A percentile compares a stretch with the other conserved stretches of the same genome.
phyloP scores from a whole-genome alignment of 2,329 filamentous ascomycete species.

The Hymenoscyphus scutula region DNA sequence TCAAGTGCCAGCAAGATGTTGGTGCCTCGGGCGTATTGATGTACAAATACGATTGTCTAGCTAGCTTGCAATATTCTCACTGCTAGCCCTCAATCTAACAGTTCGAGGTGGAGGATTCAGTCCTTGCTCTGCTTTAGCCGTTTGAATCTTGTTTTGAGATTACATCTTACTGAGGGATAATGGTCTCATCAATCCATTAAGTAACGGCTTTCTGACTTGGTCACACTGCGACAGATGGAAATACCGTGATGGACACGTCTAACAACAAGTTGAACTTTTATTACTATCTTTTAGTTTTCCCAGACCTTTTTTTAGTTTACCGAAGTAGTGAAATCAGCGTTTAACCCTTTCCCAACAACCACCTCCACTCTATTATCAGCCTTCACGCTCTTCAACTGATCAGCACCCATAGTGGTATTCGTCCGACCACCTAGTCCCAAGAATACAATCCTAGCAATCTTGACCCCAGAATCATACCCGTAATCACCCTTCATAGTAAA shows the following conservation, averaged over 20 bases:
- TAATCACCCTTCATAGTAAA: conserved; percentile 54
- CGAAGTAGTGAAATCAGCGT: neutral
- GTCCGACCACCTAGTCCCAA: conserved; percentile 38
- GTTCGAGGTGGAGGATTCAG: no score
- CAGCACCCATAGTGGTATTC: neutral
- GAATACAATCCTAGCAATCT: conserved; percentile 50
- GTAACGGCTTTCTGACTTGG: no score
- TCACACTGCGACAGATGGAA: no score
- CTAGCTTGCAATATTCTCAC: no score
- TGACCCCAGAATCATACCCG: conserved; percentile 46
- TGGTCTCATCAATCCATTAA: no score
- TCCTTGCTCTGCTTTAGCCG: no score
- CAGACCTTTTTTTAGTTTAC: neutral
- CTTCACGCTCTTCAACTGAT: neutral
- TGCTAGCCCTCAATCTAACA: no score
- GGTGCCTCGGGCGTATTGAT: no score
- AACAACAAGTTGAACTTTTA: neutral
- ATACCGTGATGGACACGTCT: neutral
- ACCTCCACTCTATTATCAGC: neutral
- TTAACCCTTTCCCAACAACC: neutral
- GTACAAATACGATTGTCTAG: no score
- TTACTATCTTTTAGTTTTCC: neutral
- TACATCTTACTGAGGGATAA: no score
- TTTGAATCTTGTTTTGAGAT: no score
- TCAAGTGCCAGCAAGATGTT: no score